Evolutionary conservation across 352 stramenopile species (phyloP), one percentile per base, ranked within the genome.

Genomic region (Phytophthora podocarpi): DNA sequence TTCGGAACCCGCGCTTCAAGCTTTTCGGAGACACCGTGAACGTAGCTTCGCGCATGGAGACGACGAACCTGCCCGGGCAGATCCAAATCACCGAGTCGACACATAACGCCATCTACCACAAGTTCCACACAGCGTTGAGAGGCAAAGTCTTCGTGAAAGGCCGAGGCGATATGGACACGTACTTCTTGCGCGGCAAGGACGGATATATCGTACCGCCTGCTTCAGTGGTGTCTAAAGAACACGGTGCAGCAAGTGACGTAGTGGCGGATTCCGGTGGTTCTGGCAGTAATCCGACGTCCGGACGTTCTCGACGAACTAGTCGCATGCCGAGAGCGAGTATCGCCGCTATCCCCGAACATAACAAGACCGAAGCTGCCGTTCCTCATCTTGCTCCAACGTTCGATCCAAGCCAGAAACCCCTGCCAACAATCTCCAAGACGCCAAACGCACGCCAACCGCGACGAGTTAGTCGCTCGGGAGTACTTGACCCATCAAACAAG

Each of bases 11-110:
- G 28, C 79, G 87, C 15, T 97, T 95, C 72, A 95, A 96, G 64
- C 70, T 96, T 6, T 95, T 95, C 58, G 88, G 88, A 3, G 88
- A 95, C 48, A 92, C 88, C 1, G 88, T 95, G 12, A 96, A 96
- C 62, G 85, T 92, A 6, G 85, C 88, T 2, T 94, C 83, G 21
- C 77, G 85, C 1, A 96, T 96, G 86, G 80, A 95, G 56, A 92
- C 81, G 5, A 93, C 86, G 9, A 93, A 93, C 43, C 50, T 92
- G 18, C 76, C 82, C 0, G 82, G 85, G 0, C 80, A 90, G 35
- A 96, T 96, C 30, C 87, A 96, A 52, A 87, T 94, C 55, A 92
- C 82, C 1, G 76, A 89, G 47, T 66, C 78, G 4, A 92, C 86
- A 4, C 59, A 90, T 67, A 64, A 80, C 24, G 76, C 82, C 21